These are phyloP conservation scores for Fragilariopsis cylindrus DNA, from an alignment of 108 stramenopile species.

Conservation along the genomic window DNA sequence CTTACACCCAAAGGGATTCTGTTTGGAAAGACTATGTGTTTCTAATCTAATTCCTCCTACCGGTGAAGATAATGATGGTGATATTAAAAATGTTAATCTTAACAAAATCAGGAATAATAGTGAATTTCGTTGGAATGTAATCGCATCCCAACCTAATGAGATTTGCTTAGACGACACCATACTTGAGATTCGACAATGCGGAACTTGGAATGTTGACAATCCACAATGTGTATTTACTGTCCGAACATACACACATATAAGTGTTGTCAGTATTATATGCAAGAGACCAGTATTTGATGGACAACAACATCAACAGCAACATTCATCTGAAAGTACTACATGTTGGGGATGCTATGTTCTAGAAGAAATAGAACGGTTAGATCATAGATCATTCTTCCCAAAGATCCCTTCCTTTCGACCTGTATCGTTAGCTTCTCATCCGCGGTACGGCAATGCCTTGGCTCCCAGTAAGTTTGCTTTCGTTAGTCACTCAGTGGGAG, in stretches of 20 bases:
- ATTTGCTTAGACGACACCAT: slow-evolving; percentile 62
- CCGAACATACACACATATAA: slow-evolving; percentile 49
- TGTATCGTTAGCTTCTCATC: slow-evolving; percentile 48
- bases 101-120: neutral
- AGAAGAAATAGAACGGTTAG: slow-evolving; percentile 49
- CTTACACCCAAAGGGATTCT: slow-evolving; percentile 63
- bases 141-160: slow-evolving; percentile 9
- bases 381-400: slow-evolving; percentile 41
- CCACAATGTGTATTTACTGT: slow-evolving; percentile 28
- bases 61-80: slow-evolving; percentile 18
- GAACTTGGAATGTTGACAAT: slow-evolving; percentile 29
- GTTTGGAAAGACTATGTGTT: slow-evolving; percentile 48
- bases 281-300: slow-evolving; percentile 11
- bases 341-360: slow-evolving; percentile 47
- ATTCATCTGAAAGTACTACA: neutral
- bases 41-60: slow-evolving; percentile 49
- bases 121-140: neutral
- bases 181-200: slow-evolving; percentile 62
- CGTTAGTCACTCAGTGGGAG: slow-evolving; percentile 18
- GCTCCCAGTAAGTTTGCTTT: slow-evolving; percentile 55
- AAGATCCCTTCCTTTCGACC: slow-evolving; percentile 53
- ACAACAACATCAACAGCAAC: neutral
- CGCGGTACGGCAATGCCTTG: slow-evolving; percentile 51
- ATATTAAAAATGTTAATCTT: slow-evolving; percentile 1
- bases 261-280: slow-evolving; percentile 25